Percentiles rank a stretch among this genome's conserved stretches.
Evolutionary conservation across 2,329 filamentous ascomycete genomes (phyloP).

Genomic region (Stagonosporopsis tanaceti): DNA sequence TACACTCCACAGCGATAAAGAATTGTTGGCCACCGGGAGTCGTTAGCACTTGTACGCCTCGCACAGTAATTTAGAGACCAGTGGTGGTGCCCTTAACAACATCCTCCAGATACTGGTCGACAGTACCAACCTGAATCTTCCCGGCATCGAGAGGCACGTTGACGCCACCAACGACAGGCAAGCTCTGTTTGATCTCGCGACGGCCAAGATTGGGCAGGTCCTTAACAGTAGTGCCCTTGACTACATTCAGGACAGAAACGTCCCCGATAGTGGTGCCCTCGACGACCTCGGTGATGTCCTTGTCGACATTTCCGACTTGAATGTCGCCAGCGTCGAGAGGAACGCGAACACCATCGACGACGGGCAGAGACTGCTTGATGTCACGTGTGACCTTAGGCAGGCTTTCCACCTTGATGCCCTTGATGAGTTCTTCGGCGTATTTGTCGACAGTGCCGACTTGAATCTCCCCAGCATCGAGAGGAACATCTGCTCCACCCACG

Average conservation of each 20-base stretch:
- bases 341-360: not conserved
- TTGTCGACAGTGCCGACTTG: slow-evolving; percentile 10
- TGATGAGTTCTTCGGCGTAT: not conserved
- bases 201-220: slow-evolving; percentile 2
- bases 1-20: too few species aligned
- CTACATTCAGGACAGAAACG: not conserved
- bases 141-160: slow-evolving; percentile 7
- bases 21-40: not conserved
- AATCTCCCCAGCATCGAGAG: slow-evolving; percentile 6
- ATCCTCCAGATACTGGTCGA: slow-evolving; percentile 2
- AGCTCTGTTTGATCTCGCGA: slow-evolving; percentile 6
- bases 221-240: slow-evolving; percentile 4
- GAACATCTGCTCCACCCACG: not conserved
- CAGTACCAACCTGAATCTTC: slow-evolving; percentile 13
- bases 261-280: slow-evolving; percentile 2
- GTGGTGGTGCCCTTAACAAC: slow-evolving; percentile 7
- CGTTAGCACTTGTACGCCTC: not conserved
- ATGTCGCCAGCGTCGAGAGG: slow-evolving; percentile 9
- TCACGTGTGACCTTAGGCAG: not conserved
- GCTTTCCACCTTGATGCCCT: not conserved
- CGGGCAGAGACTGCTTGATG: slow-evolving; percentile 9
- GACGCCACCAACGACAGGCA: slow-evolving; percentile 8
- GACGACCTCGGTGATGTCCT: not conserved
- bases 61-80: not conserved
- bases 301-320: slow-evolving; percentile 6